Evolutionary conservation across 345 rosid species (phyloP).

Genomic region (Linum trigynum): DNA sequence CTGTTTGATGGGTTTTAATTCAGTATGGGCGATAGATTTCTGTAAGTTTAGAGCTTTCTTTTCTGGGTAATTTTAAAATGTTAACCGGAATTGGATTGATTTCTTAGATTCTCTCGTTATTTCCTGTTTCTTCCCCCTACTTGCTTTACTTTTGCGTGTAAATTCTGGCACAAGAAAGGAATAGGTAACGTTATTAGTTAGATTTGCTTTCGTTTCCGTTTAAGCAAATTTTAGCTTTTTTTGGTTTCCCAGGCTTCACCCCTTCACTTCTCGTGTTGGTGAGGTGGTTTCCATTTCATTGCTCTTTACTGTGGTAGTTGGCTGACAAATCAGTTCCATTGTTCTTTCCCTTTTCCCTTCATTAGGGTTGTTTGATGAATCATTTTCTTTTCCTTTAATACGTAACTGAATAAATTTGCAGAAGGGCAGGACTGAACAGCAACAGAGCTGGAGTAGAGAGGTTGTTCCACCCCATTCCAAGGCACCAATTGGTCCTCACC

Average conservation of each 20-base stretch:
- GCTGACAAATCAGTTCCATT: not conserved
- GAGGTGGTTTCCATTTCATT: too few species aligned
- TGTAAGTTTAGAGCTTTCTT: not conserved
- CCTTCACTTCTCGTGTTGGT: not conserved
- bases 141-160: constrained; percentile 4
- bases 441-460: constrained; percentile 41
- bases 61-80: not conserved
- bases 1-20: not conserved
- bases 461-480: constrained; percentile 38
- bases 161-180: not conserved
- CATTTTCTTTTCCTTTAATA: not conserved
- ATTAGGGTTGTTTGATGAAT: not conserved
- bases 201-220: not conserved
- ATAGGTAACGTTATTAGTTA: not conserved
- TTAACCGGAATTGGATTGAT: not conserved
- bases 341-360: not conserved
- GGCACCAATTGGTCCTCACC: constrained; percentile 36
- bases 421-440: constrained; percentile 28
- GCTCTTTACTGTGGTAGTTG: too few species aligned
- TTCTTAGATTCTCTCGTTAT: not conserved
- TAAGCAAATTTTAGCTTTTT: not conserved
- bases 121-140: not conserved
- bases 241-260: too few species aligned
- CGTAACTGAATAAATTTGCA: constrained; percentile 22
- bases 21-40: not conserved